These are phyloP conservation scores for Prunus padus DNA, from an alignment of 306 rosid genomes.

Conservation along the genomic window DNA sequence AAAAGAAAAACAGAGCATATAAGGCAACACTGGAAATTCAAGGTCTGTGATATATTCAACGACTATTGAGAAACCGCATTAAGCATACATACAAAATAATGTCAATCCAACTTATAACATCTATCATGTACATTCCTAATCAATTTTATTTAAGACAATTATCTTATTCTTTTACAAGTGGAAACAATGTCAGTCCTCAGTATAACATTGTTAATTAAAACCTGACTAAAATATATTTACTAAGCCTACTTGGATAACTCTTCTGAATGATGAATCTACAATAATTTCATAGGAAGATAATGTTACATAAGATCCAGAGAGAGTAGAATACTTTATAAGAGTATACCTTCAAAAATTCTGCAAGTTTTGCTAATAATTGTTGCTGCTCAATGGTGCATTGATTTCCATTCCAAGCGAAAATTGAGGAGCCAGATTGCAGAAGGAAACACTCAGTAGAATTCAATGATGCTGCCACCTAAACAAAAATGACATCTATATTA, in stretches of 20 bases:
- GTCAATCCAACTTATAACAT: neutral
- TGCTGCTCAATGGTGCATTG: conserved; percentile 90
- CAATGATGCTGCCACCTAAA: conserved; percentile 82
- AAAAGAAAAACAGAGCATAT: neutral
- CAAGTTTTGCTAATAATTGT: conserved; percentile 84
- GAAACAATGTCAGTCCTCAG: conserved; percentile 3
- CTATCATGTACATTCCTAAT: neutral
- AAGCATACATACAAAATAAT: neutral
- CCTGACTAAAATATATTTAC: conserved; percentile 5
- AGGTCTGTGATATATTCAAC: neutral
- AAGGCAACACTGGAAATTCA: conserved; percentile 17
- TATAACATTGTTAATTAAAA: neutral
- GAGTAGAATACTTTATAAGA: neutral
- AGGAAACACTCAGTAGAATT: conserved; percentile 81
- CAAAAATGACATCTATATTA: conserved; percentile 24
- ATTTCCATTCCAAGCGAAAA: conserved; percentile 93
- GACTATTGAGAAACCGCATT: neutral
- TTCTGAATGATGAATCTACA: conserved; percentile 10
- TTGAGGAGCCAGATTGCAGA: conserved; percentile 88
- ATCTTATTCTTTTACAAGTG: neutral
- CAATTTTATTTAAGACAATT: neutral
- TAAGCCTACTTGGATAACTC: conserved; percentile 12
- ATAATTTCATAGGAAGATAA: conserved; percentile 16
- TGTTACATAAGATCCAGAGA: neutral
- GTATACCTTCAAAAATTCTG: conserved; percentile 83